These are phyloP conservation scores for Gaeumannomyces tritici DNA, from an alignment of 2,329 filamentous ascomycete species.

Conservation along the genomic window DNA sequence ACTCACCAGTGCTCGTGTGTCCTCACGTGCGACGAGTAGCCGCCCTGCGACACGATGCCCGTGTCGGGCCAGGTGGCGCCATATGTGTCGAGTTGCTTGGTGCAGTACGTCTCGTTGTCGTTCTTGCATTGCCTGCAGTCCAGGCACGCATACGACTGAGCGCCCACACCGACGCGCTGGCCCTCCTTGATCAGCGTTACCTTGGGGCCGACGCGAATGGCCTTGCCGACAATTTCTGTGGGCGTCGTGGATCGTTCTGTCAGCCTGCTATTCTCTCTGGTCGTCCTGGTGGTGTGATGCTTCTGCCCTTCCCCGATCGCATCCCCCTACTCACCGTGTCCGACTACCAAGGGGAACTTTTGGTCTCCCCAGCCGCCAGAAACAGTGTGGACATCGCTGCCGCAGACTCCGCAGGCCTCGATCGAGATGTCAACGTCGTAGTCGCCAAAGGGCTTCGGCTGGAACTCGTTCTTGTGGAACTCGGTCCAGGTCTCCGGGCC, in stretches of 20 bases:
- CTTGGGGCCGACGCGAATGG: conserved; percentile 56
- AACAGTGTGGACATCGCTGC: conserved; percentile 63
- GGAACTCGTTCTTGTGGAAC: conserved; percentile 65
- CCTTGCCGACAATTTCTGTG: conserved; percentile 58
- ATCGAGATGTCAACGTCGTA: conserved; percentile 85
- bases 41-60: conserved; percentile 50
- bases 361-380: conserved; percentile 58
- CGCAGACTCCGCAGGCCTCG: conserved; percentile 68
- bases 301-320: background rate
- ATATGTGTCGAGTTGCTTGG: conserved; percentile 51
- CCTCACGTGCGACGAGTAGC: conserved; percentile 28
- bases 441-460: conserved; percentile 78
- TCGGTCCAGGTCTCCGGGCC: conserved; percentile 44
- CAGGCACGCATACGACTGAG: conserved; percentile 55
- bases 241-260: background rate
- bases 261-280: too few species aligned
- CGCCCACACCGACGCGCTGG: conserved; percentile 59
- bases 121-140: conserved; percentile 56
- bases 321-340: conserved; percentile 41
- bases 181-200: conserved; percentile 51
- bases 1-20: conserved; percentile 62
- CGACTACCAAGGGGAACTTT: conserved; percentile 55
- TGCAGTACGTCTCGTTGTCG: conserved; percentile 61
- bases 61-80: conserved; percentile 38
- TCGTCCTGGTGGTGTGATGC: too few species aligned